Conservation (phyloP, 257 asterid species). For the Gardenia jasminoides region DNA sequence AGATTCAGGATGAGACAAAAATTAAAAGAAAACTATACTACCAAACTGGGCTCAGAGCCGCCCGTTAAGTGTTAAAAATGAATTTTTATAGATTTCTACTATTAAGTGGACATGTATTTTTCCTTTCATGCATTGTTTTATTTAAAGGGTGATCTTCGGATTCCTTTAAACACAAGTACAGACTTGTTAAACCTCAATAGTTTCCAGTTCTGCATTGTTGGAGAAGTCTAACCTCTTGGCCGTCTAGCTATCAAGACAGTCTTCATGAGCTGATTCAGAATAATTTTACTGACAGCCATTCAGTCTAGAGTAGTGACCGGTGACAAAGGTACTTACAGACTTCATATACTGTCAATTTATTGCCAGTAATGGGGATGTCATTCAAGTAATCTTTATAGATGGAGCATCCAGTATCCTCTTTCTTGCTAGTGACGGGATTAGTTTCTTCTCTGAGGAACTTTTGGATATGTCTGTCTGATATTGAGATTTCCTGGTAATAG, state of each 20-base stretch:
- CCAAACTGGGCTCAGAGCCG: slow-evolving; percentile 12
- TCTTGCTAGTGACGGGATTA: no score
- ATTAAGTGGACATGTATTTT: neutral
- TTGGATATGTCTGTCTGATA: neutral
- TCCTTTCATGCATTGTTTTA: slow-evolving; percentile 1
- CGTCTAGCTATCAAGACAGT: neutral
- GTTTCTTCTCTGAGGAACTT: no score
- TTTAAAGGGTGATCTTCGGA: neutral
- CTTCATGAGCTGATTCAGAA: neutral
- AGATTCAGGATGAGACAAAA: neutral
- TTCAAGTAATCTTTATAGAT: no score
- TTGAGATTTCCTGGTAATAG: neutral
- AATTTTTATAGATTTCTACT: neutral
- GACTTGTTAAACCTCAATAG: neutral
- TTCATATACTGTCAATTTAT: neutral
- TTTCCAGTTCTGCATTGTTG: neutral
- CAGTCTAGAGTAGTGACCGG: neutral
- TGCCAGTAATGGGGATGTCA: neutral
- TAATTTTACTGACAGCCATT: no score
- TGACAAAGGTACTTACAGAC: neutral
- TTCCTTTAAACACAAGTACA: slow-evolving; percentile 8
- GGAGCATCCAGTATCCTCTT: no score
- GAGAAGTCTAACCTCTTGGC: neutral
- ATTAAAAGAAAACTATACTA: neutral
- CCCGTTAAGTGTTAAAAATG: slow-evolving; percentile 5